Evolutionary conservation across 2,329 filamentous ascomycete species (phyloP), one percentile per base, ranked within the genome.

Genomic region (Trichophyton rubrum): DNA sequence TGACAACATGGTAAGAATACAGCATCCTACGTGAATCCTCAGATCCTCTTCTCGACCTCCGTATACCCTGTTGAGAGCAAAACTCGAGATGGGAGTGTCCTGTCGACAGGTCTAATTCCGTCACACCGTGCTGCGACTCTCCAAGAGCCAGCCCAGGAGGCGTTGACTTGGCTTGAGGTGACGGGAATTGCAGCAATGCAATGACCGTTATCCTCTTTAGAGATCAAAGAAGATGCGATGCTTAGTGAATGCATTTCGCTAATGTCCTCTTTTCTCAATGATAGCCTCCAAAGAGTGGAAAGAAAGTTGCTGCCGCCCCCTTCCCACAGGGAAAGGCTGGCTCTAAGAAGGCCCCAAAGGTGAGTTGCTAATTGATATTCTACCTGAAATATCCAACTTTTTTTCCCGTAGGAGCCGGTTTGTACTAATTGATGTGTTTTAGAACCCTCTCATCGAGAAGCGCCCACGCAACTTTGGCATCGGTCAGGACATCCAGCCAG

Each of bases 231-330:
- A 90, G 87, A 88, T 82, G 75, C 77, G 82, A 80, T 71, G 70
- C 66, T 85, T 85, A 82, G 82, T 86, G 86, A 83, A 86, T 84
- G 85, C 82, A 83, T 79, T 82, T 79, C 77, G 87, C 90, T 96
- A 88, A 95, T 75, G 89, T 86, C 90, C 95, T 88, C 93, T 95
- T 88, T 95, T 90, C 92, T 97, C 92, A 93, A 97, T 97, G 91
- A 97, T 83, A 97, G 93, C 90, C 93, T 88, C 89, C 92, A 77
- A 99, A 97, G 83, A 73, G 77, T 74, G 90, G 90, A 84, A 97
- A 96, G 89, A 97, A 96, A 85, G 87, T 89, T 80, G 93, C 93
- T 73, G 83, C 93, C 77, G 90, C 93, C 81, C 93, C 93, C 78
- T 96, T 95, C 86, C 89, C 90, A 76, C 86, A 91, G 82, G 85